Base-by-base conservation (phyloP, 163 green algal species). In the Chloroidium sp. region DNA sequence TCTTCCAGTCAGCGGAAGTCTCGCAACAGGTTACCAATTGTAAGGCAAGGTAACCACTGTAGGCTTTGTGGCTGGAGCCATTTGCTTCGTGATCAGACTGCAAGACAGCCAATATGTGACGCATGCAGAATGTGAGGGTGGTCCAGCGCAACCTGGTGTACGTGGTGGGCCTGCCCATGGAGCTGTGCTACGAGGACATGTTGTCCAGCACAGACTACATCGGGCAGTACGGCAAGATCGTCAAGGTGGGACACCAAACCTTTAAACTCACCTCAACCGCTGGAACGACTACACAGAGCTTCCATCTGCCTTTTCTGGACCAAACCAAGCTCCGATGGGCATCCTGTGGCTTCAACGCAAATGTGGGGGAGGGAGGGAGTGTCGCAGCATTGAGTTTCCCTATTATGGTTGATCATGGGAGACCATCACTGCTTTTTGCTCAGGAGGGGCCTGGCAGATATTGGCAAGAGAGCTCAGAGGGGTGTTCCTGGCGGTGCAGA, bases 111-210 rank as follows among this genome's bases (percentile, higher is more conserved):
- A 36, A 36, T 36, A 36, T 36, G 36, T 36, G 36, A 36, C 74
- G 13, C 76, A 14, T 92, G 85, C 89, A 93, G 83, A 95, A 97
- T 79, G 87, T 98, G 59, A 87, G 94, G 0, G 95, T 98, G 62
- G 91, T 98, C 57, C 94, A 98, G 90, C 89, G 90, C 69, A 98
- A 97, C 84, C 89, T 98, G 77, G 94, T 98, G 12, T 98, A 98
- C 83, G 91, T 91, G 0, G 92, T 98, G 74, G 94, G 94, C 4
- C 80, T 98, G 69, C 82, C 89, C 4, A 81, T 96, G 80, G 87
- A 93, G 10, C 88, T 95, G 14, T 97, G 95, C 87, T 78, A 88
- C 57, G 94, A 98, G 81, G 92, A 97, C 10, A 84, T 86, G 69
- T 88, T 98, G 69, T 79, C 83, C 62, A 84, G 90, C 57, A 69